Evolutionary conservation across 2,329 filamentous ascomycete species (phyloP).

Genomic region (Emergomyces pasteurianus): DNA sequence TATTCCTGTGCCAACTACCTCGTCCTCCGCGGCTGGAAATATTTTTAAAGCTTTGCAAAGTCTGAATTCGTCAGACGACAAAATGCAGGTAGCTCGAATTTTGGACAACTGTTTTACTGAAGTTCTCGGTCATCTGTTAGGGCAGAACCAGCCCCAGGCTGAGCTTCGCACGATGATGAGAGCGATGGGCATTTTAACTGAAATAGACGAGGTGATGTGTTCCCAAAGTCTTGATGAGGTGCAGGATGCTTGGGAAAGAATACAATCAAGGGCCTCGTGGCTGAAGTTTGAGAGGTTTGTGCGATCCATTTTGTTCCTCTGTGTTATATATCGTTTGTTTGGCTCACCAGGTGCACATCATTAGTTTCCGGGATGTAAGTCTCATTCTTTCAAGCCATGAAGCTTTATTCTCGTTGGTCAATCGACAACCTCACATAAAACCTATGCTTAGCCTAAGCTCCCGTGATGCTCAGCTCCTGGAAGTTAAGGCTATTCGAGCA

Average conservation of each 20-base stretch:
- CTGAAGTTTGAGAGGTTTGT: constrained; percentile 69
- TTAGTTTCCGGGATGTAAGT: constrained; percentile 51
- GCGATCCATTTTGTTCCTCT: neutral
- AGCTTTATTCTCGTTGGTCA: constrained; percentile 68
- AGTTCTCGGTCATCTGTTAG: constrained; percentile 30
- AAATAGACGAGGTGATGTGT: constrained; percentile 66
- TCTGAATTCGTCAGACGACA: constrained; percentile 54
- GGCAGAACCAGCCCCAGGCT: constrained; percentile 26
- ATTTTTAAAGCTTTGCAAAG: constrained; percentile 74
- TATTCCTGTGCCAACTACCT: constrained; percentile 57
- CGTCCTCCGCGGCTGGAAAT: constrained; percentile 52
- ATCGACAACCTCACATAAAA: constrained; percentile 54
- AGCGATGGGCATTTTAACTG: constrained; percentile 60
- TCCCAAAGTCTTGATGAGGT: constrained; percentile 49
- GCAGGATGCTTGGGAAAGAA: constrained; percentile 47
- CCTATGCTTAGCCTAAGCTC: constrained; percentile 49
- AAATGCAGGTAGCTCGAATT: constrained; percentile 41
- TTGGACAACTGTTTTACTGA: constrained; percentile 51
- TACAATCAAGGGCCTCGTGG: constrained; percentile 59
- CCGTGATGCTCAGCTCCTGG: constrained; percentile 54
- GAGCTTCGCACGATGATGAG: constrained; percentile 47
- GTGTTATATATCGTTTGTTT: neutral
- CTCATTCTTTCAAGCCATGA: constrained; percentile 72
- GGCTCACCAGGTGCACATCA: neutral
- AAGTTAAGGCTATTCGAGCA: constrained; percentile 64